Evolutionary conservation across 441 rosid genomes (phyloP).

Genomic region (Corymbia calophylla): DNA sequence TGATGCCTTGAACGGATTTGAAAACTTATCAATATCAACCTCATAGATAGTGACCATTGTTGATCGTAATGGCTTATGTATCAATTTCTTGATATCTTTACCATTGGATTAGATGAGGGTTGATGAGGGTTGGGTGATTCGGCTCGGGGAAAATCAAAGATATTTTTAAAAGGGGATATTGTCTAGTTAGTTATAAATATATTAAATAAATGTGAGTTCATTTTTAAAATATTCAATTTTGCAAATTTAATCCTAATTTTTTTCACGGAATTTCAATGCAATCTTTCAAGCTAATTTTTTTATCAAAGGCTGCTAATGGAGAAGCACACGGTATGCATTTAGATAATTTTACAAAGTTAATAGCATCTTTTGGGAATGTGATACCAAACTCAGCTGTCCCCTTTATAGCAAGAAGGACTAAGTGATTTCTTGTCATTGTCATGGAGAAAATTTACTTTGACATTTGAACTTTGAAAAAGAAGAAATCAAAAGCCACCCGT

Average conservation of each 20-base stretch:
- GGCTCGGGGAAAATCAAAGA: neutral
- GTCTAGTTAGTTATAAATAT: no score
- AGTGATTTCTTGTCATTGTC: neutral
- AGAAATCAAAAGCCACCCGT: neutral
- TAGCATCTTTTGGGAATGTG: neutral
- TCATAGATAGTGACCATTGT: neutral
- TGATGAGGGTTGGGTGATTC: neutral
- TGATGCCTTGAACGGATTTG: neutral
- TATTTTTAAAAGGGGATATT: neutral
- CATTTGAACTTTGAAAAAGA: neutral
- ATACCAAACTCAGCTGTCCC: neutral
- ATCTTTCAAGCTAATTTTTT: no score
- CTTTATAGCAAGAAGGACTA: neutral
- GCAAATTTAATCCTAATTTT: no score
- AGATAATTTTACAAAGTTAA: neutral
- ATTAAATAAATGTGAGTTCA: no score
- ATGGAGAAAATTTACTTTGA: neutral
- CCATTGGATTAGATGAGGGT: neutral
- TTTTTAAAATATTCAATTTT: no score
- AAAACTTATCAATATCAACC: neutral
- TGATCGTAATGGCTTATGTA: neutral
- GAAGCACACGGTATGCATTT: neutral
- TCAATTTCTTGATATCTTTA: neutral
- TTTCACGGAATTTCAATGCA: no score
- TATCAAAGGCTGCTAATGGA: neutral